Evolutionary conservation across 257 asterid species (phyloP).

Genomic region (Rehmannia glutinosa): DNA sequence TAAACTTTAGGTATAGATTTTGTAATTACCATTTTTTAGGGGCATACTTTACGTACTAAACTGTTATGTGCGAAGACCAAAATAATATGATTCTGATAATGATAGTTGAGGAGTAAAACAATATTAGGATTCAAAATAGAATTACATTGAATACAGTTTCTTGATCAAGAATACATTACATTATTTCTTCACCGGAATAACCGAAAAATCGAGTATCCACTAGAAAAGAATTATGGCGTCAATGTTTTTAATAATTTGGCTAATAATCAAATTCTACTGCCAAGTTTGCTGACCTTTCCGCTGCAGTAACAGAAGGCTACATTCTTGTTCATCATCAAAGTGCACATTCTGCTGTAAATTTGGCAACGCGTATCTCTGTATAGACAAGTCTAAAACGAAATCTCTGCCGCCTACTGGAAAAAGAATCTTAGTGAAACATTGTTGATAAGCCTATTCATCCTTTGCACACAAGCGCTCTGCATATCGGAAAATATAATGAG

Average conservation of each 20-base stretch:
- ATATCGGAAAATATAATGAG: neutral
- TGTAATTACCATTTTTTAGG: too few species aligned
- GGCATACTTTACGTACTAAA: too few species aligned
- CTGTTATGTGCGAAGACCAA: too few species aligned
- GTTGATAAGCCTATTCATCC: conserved; percentile 34
- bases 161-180: conserved; percentile 15
- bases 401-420: conserved; percentile 17
- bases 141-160: neutral
- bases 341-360: neutral
- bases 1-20: too few species aligned
- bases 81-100: neutral
- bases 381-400: conserved; percentile 17
- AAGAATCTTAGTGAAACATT: neutral
- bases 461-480: conserved; percentile 81
- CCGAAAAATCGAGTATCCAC: conserved; percentile 19
- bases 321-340: neutral
- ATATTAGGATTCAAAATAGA: neutral
- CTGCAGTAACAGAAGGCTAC: conserved; percentile 5
- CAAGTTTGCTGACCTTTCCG: neutral
- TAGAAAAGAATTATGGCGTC: conserved; percentile 20
- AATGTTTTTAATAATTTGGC: conserved; percentile 16
- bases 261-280: neutral
- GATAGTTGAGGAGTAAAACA: neutral
- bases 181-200: conserved; percentile 7
- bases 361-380: neutral